These are phyloP conservation scores for Hanseniaspora occidentalis DNA, from an alignment of 805 yeast species.

Conservation along the genomic window DNA sequence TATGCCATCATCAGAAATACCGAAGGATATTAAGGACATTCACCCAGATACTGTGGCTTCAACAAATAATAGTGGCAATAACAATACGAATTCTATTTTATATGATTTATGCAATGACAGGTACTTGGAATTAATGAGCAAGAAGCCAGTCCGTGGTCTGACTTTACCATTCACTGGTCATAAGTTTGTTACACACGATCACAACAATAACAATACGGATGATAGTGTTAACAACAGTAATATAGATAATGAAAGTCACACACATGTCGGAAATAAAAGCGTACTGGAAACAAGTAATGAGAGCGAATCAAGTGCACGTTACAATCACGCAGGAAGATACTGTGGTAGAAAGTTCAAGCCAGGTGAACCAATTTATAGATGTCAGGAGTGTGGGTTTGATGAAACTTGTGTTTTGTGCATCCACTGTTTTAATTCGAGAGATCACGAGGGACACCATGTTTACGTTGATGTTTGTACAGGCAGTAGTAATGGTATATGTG, in stretches of 20 bases:
- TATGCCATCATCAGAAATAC: neutral
- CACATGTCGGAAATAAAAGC: too few relatives aligned
- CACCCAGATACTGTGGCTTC: neutral
- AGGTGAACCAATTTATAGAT: constrained; percentile 60
- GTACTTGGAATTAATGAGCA: too few relatives aligned
- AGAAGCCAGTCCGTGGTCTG: too few relatives aligned
- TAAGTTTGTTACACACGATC: too few relatives aligned
- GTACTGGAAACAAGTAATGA: too few relatives aligned
- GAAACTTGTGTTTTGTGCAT: constrained; percentile 68
- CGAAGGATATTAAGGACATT: neutral
- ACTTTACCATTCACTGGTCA: too few relatives aligned
- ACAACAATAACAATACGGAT: too few relatives aligned
- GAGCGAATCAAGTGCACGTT: constrained; percentile 6
- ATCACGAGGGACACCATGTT: constrained; percentile 58
- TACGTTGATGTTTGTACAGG: constrained; percentile 37
- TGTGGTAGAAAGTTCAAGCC: constrained; percentile 52
- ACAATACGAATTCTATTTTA: too few relatives aligned
- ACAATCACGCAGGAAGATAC: constrained; percentile 44
- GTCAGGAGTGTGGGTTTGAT: constrained; percentile 67
- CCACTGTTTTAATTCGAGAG: constrained; percentile 56
- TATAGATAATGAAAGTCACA: too few relatives aligned
- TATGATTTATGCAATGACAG: too few relatives aligned
- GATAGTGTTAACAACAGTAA: too few relatives aligned
- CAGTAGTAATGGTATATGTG: constrained; percentile 47
- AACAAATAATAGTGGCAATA: too few relatives aligned